Base-by-base conservation (phyloP, 2,329 filamentous ascomycete genomes). In the Ceratocystis colombiana region DNA sequence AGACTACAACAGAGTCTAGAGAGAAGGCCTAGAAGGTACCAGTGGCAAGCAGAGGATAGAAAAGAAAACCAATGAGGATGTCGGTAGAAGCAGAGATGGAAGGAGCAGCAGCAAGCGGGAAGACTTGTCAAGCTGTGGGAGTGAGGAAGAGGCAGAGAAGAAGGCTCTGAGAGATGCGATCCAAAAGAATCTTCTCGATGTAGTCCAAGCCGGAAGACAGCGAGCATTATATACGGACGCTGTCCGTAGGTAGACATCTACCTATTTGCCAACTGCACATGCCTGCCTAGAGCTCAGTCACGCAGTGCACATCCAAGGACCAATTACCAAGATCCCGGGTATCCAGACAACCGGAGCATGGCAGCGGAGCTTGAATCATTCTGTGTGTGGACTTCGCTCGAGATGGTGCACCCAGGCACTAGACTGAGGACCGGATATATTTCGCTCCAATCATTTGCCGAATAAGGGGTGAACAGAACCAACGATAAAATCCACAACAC, bases 281-380 rank as follows among this genome's bases (percentile, higher is more conserved):
- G 53, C 53, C 28, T 15, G 28, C 25, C 28, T 30, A 6, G 53
- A 41, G 8, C 53, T 33, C 53, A 37, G n/a, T 59, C 53, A 59
- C 53, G 28, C 53, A 33, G 53, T 12, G 12, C n/a, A 59, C 53
- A 59, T 59, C 3, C 17, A 30, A 15, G 15, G 53, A 3, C 25
- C 53, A 59, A 59, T n/a, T 59, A 30, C 28, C 53, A 59, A 59
- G 53, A 59, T 59, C 53, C 1, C 53, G 25, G 33, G 2, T 17
- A 37, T 30, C 15, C 7, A 59, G 12, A 33, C 28, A 30, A 1
- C n/a, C 28, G 28, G 53, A 57, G 25, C 53, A 57, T 57, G 25
- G 53, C 22, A 12, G 30, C 30, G 53, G 25, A 57, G 30, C 25
- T 6, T n/a, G 46, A 22, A 53, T 5, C 20, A 53, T 37, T 0